These are phyloP conservation scores for Gracilaria vermiculophylla DNA, from an alignment of 23 red algal species.

Conservation along the genomic window DNA sequence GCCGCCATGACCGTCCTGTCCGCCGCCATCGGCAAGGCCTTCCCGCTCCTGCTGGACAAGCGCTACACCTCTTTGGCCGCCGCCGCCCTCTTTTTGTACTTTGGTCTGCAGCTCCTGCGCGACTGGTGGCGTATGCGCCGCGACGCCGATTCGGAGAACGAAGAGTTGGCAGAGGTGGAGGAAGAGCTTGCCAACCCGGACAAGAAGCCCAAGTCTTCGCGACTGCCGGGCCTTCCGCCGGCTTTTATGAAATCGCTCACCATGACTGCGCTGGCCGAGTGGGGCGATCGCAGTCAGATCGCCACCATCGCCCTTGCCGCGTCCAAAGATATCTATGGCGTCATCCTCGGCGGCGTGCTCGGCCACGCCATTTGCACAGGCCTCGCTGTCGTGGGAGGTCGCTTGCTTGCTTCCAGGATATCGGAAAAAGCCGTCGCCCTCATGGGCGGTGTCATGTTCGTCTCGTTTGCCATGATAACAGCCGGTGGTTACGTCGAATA, in stretches of 20 bases:
- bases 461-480: slow-evolving; percentile 87
- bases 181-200: slow-evolving; percentile 54
- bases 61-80: slow-evolving; percentile 86
- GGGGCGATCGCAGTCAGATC: slow-evolving; percentile 95
- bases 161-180: slow-evolving; percentile 77
- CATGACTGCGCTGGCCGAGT: slow-evolving; percentile 94
- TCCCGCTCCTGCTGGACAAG: slow-evolving; percentile 81
- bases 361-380: slow-evolving; percentile 89
- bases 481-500: slow-evolving; percentile 77
- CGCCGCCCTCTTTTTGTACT: slow-evolving; percentile 90
- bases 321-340: slow-evolving; percentile 85
- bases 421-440: slow-evolving; percentile 81
- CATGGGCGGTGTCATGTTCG: slow-evolving; percentile 80
- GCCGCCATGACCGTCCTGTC: slow-evolving; percentile 94
- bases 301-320: slow-evolving; percentile 96
- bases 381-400: slow-evolving; percentile 88
- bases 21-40: slow-evolving; percentile 85
- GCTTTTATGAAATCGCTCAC: slow-evolving; percentile 73
- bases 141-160: slow-evolving; percentile 36
- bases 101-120: slow-evolving; percentile 82
- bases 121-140: slow-evolving; percentile 84
- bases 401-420: slow-evolving; percentile 76
- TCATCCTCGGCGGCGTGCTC: slow-evolving; percentile 78
- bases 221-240: slow-evolving; percentile 28
- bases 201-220: slow-evolving; percentile 14